Evolutionary conservation across 306 rosid species (phyloP), one percentile per base, ranked within the genome.

Genomic region (Psophocarpus tetragonolobus): DNA sequence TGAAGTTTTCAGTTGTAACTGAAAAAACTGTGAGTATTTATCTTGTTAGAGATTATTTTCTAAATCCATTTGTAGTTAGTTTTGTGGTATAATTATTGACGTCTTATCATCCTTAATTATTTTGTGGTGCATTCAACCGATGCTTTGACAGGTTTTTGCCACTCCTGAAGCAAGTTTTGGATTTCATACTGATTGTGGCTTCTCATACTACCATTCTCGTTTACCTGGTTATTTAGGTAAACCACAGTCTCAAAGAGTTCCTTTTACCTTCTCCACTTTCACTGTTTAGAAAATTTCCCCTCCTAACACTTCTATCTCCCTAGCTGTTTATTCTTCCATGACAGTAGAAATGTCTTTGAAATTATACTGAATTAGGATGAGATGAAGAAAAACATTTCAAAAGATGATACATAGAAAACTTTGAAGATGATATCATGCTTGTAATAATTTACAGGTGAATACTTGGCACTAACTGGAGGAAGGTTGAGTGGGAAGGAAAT

Each of bases 151-250:
- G 97, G 89, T 95, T 45, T 95, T 95, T 77, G 71, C 98, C 72
- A 92, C 98, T 84, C 98, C 97, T 11, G 97, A 95, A 85, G 96
- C 96, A 77, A 91, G 97, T 77, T 89, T 95, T 79, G 98, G 98
- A 47, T 91, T 89, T 85, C 97, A 95, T 82, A 86, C 97, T 41
- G 98, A 95, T 71, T 95, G 98, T 56, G 91, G 98, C 73, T 95
- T 95, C 84, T 95, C 98, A 11, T 91, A 91, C 80, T 81, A 83
- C 6, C 97, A 68, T 81, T 88, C 97, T 77, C 93, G n/a, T 79
- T 95, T 95, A 71, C 93, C 93, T 0, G 96, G 97, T 62, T 62
- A 76, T 85, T 84, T 95, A 8, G 98, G 98, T 95, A 86, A 86
- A 87, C 68, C 87, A 68, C 32, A 38, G n/a, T 47, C 13, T 8